Evolutionary conservation across 2,329 filamentous ascomycete genomes (phyloP), one percentile per base, ranked within the genome.

Genomic region (Talaromyces sp.): DNA sequence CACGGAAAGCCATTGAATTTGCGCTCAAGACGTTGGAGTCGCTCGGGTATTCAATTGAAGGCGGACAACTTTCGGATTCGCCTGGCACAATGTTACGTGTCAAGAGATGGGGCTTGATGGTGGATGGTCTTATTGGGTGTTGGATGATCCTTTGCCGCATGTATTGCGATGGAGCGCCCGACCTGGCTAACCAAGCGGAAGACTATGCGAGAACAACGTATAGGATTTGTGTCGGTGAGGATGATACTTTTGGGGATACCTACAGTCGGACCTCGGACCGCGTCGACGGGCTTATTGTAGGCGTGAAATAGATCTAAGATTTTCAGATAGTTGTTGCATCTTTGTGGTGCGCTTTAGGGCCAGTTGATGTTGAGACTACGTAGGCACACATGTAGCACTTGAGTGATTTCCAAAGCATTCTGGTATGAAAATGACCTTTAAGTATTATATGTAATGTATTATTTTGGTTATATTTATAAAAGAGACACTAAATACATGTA

Each of bases 221-320:
- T 62, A 67, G 56, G 53, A 69, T 77, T 1, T 66, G 69, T 49
- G 63, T 75, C 33, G 73, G 75, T 0, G 74, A 77, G 62, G 70
- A 74, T 53, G 68, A 67, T 32, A 72, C 67, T 4, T 75, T 73
- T 63, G 69, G 69, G 5, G 59, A 59, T n/a, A 39, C 54, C 28
- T 55, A 55, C 30, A 39, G 32, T 22, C 54, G 30, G 17, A 42
- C 22, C 22, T 55, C 28, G n/a, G 17, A 25, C 54, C 54, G 54
- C 7, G 32, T 36, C n/a, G 54, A 55, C 15, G 32, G 32, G 32
- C 32, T 33, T 33, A 33, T 33, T 13, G 11, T 33, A 10, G 10
- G 32, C 32, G 32, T 13, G 3, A 33, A 33, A 9, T 33, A 33
- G 10, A 1, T 33, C 10, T 11, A 33, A 33, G 10, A 33, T 11